Base-by-base conservation (phyloP, 2,329 filamentous ascomycete genomes). In the Orbilia oligospora region DNA sequence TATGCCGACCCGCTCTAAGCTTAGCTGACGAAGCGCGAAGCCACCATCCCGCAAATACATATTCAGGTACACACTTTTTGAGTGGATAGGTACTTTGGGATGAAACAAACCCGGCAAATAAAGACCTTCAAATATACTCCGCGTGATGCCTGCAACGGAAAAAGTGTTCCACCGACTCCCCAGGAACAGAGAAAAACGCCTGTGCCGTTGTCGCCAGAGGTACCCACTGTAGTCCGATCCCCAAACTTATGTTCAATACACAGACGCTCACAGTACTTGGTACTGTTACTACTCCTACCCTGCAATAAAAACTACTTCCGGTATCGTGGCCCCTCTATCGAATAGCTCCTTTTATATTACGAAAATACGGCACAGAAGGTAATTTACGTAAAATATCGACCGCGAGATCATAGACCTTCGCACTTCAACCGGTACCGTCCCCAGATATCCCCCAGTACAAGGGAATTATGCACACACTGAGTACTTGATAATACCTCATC, bases 401-500 rank as follows among this genome's bases (percentile, higher is more conserved):
- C 3, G 46, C 18, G 20, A 22, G 46, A 22, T 49, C 46, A 12
- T 49, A 16, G 12, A 10, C 9, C 5, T 27, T 27, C 30, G 8
- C 8, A 20, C 24, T 8, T 51, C 1, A 20, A 20, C 6, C 44
- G 8, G n/a, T n/a, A n/a, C 27, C 27, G 27, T 53, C 22, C 36
- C 36, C 51, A 55, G n/a, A n/a, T 20, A 55, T 18, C 6, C 8
- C 24, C 27, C 16, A 22, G 51, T 6, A 16, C 18, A 20, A 46
- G 16, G 4, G 3, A n/a, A 14, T 6, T 9, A 30, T 33, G 27
- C 10, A 55, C 2, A 33, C 18, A 18, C 18, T 12, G 3, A 55
- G 24, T 33, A 55, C 51, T 33, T 33, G 51, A 55, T 55, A 55
- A 55, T 55, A 36, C 51, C 51, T 27, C 51, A 55, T 18, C 2